Evolutionary conservation across 352 stramenopile species (phyloP), one percentile per base, ranked within the genome.

Genomic region (Phytopythium boreale): DNA sequence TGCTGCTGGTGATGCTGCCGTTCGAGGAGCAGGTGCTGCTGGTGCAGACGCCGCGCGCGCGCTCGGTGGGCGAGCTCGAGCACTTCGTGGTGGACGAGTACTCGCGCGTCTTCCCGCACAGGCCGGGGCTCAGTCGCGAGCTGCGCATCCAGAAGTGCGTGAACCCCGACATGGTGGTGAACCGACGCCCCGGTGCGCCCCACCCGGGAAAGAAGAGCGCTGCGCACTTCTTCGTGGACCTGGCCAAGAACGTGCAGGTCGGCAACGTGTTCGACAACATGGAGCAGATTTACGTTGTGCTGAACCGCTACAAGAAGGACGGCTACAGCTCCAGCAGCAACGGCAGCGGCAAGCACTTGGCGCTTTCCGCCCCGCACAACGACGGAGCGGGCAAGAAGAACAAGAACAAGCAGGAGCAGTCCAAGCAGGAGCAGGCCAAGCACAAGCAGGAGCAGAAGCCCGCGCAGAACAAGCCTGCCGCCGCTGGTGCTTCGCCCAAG

Each of bases 131-230:
- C 51, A 70, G 66, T 59, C 68, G 69, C 17, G 70, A 87, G 69
- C 52, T 88, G 67, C 82, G 84, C 57, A 82, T 93, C 41, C 82
- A 90, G 59, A 92, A 90, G 69, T 90, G 84, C 59, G 71, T 93
- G 59, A 69, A 72, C 34, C 74, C 76, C 53, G 70, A 80, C 17
- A 65, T 84, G 29, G 75, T 90, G 51, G 56, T 86, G 20, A 76
- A 89, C 62, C 81, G 74, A 36, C 79, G 77, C 46, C 20, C 41
- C 0, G 24, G 20, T 15, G 24, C 56, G 37, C 64, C 72, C 46
- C 71, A 77, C 22, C 39, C 65, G 29, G 57, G 67, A 19, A 41
- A 75, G 43, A 74, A 83, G 59, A 61, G 67, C 44, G 62, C 68
- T 24, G 10, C 60, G 17, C 79, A 87, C 61, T 81, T 62, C 41